A percentile compares a stretch with the other conserved stretches of the same genome.
Conservation (phyloP, 306 rosid species). For the Mimosa pudica region DNA sequence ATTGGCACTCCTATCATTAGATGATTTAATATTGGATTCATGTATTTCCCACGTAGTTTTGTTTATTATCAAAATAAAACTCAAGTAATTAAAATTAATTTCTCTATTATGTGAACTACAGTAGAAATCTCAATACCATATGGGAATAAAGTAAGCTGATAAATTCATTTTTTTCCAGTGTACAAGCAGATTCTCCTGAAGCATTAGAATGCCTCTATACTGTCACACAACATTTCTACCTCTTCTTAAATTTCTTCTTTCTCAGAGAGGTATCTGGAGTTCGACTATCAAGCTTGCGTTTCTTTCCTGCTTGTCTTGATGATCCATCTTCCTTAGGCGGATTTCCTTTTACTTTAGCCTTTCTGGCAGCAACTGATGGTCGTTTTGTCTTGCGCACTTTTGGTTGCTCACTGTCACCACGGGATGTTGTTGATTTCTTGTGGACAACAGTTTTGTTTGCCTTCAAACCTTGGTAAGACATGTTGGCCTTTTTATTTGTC, state of each 20-base stretch:
- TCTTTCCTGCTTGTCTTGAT: slow-evolving; percentile 60
- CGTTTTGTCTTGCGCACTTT: slow-evolving; percentile 59
- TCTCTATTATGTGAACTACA: not conserved
- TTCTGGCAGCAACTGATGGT: slow-evolving; percentile 87
- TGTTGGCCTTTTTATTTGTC: slow-evolving; percentile 31
- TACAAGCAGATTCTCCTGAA: not conserved
- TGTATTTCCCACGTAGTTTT: no score
- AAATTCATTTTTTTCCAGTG: slow-evolving; percentile 22
- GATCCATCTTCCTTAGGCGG: slow-evolving; percentile 38
- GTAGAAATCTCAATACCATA: not conserved
- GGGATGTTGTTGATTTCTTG: slow-evolving; percentile 47
- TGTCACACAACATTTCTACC: slow-evolving; percentile 42
- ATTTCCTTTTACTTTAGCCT: slow-evolving; percentile 45
- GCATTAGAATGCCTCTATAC: not conserved
- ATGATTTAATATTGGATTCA: no score
- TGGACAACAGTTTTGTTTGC: slow-evolving; percentile 67
- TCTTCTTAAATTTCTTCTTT: slow-evolving; percentile 57
- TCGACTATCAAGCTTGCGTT: slow-evolving; percentile 80
- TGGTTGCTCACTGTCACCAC: slow-evolving; percentile 38
- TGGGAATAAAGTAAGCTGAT: not conserved
- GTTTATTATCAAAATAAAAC: no score
- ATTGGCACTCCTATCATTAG: no score
- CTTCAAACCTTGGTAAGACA: slow-evolving; percentile 82
- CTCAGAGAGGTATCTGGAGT: slow-evolving; percentile 65
- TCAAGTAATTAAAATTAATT: not conserved